Percentiles rank a stretch among this genome's conserved stretches.
Conservation (phyloP, 2,329 filamentous ascomycete genomes). For the Alternaria incomplexa region DNA sequence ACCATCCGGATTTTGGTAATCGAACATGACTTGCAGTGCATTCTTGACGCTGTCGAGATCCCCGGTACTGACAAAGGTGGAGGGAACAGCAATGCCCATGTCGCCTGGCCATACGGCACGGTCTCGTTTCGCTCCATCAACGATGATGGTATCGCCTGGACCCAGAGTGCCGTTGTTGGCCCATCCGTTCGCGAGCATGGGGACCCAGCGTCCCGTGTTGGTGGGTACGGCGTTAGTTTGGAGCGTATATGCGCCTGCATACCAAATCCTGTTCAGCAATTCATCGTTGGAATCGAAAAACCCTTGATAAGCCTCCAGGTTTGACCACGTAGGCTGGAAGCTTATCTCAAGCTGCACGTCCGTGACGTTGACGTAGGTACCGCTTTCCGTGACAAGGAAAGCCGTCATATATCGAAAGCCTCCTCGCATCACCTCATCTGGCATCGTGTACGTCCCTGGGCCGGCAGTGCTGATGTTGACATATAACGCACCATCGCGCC, state of each 20-base stretch:
- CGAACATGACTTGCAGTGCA: constrained; percentile 24
- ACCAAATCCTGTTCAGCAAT: constrained; percentile 64
- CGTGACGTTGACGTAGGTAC: constrained; percentile 46
- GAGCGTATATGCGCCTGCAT: constrained; percentile 55
- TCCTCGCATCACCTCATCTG: constrained; percentile 54
- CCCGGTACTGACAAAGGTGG: constrained; percentile 15
- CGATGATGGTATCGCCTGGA: constrained; percentile 42
- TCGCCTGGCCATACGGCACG: constrained; percentile 46
- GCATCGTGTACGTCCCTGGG: constrained; percentile 52
- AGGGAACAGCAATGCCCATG: constrained; percentile 22
- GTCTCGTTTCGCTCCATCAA: constrained; percentile 51
- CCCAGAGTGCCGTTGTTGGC: constrained; percentile 45
- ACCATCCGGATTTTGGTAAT: constrained; percentile 27
- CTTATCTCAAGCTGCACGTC: constrained; percentile 53
- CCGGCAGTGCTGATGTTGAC: constrained; percentile 47
- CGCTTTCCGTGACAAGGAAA: constrained; percentile 49
- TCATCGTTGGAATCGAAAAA: constrained; percentile 46
- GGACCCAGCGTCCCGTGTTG: constrained; percentile 40
- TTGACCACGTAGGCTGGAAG: constrained; percentile 59
- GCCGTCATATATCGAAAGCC: constrained; percentile 62
- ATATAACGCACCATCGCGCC: constrained; percentile 55
- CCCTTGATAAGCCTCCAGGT: constrained; percentile 49
- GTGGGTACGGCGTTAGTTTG: constrained; percentile 47
- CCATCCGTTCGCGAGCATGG: constrained; percentile 35
- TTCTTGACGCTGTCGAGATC: constrained; percentile 20